Evolutionary conservation across 129 eudicot species (phyloP).

Genomic region (Tanacetum coccineum): DNA sequence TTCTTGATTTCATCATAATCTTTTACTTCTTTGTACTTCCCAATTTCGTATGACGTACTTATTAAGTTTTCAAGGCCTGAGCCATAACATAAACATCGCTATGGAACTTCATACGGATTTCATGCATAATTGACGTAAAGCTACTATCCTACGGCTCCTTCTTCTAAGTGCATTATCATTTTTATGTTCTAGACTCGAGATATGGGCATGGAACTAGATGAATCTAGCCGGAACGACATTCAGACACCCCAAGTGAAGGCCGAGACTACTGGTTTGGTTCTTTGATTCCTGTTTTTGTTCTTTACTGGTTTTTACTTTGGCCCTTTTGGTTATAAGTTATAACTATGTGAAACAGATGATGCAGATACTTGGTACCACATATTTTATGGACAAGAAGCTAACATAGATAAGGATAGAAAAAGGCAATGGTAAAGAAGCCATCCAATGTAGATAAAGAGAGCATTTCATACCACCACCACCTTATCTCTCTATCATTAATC

Average conservation of each 20-base stretch:
- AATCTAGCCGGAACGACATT: not conserved
- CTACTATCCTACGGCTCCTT: not conserved
- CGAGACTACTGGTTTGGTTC: not conserved
- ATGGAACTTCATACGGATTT: constrained; percentile 4
- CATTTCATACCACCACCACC: constrained; percentile 42
- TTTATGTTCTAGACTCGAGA: not conserved
- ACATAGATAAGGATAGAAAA: constrained; percentile 29
- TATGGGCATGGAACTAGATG: constrained; percentile 1
- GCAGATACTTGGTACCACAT: constrained; percentile 30
- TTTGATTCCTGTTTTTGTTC: not conserved
- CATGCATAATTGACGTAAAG: not conserved
- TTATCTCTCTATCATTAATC: constrained; percentile 36
- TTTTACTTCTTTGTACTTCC: not conserved
- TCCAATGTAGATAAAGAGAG: constrained; percentile 37
- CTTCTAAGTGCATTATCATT: not conserved
- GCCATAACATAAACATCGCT: not conserved
- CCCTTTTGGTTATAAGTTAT: not conserved
- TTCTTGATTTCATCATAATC: not conserved
- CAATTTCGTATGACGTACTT: not conserved
- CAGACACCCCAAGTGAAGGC: not conserved
- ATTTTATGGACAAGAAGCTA: constrained; percentile 21
- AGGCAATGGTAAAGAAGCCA: constrained; percentile 34
- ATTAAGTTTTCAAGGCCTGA: not conserved
- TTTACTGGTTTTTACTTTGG: constrained; percentile 5
- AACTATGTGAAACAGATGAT: constrained; percentile 29